Evolutionary conservation across 345 rosid species (phyloP).

Genomic region (Heritiera fomes): DNA sequence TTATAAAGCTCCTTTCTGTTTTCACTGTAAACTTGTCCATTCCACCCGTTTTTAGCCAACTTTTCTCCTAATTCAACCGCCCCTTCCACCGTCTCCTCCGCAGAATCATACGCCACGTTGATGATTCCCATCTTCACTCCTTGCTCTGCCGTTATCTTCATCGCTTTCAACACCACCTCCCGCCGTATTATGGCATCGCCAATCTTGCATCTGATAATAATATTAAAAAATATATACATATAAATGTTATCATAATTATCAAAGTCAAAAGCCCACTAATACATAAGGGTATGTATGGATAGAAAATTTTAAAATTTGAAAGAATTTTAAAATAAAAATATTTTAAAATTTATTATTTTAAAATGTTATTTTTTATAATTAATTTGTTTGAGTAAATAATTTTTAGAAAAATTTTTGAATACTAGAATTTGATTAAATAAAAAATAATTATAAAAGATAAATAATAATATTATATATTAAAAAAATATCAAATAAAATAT

Average conservation of each 20-base stretch:
- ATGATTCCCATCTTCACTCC: background rate
- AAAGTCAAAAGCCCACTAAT: no score
- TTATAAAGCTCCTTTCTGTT: background rate
- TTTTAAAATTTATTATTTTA: no score
- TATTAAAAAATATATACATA: background rate
- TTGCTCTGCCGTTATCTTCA: constrained; percentile 2
- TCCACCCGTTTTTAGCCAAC: background rate
- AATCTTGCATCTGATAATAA: constrained; percentile 5
- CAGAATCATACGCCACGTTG: background rate
- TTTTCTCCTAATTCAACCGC: constrained; percentile 13
- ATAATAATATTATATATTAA: no score
- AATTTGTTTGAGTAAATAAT: no score
- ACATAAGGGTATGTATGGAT: no score
- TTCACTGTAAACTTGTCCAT: constrained; percentile 15
- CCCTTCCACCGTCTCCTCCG: constrained; percentile 6
- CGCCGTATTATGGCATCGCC: background rate
- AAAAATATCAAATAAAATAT: no score
- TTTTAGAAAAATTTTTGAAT: no score
- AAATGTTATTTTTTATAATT: no score
- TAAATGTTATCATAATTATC: background rate
- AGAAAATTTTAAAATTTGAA: no score
- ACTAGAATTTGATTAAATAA: no score
- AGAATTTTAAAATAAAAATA: no score
- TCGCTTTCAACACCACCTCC: constrained; percentile 9
- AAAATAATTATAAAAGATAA: no score